Percentiles rank a stretch among this genome's conserved stretches.
phyloP scores from a whole-genome alignment of 768 basidiomycete genomes.

The Tricholoma matsutake region DNA sequence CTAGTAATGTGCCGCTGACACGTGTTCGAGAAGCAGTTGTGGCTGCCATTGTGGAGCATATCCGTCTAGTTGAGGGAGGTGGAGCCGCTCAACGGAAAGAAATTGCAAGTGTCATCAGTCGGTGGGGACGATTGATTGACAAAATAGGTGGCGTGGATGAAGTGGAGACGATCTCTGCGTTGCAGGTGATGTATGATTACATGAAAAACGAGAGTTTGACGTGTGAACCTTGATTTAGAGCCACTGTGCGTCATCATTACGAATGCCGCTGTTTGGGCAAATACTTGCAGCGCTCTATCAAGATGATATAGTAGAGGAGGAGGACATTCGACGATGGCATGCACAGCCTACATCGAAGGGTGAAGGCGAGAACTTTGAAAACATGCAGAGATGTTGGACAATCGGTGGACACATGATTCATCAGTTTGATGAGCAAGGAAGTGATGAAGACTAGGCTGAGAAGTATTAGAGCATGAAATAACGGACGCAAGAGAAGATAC shows the following conservation, averaged over 20 bases:
- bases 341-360: constrained; percentile 52
- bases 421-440: constrained; percentile 79
- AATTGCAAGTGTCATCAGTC: constrained; percentile 56
- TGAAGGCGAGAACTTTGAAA: constrained; percentile 45
- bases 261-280: constrained; percentile 75
- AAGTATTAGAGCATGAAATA: too few relatives aligned
- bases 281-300: constrained; percentile 87
- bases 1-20: constrained; percentile 87
- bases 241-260: constrained; percentile 61
- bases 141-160: constrained; percentile 81
- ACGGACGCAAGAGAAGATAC: too few relatives aligned
- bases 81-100: constrained; percentile 58
- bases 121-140: constrained; percentile 85
- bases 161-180: constrained; percentile 70
- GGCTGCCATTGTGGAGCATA: constrained; percentile 72
- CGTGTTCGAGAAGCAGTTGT: constrained; percentile 88
- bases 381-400: constrained; percentile 64
- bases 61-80: constrained; percentile 58
- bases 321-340: constrained; percentile 89
- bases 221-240: constrained; percentile 35
- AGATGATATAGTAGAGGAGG: constrained; percentile 87
- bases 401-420: constrained; percentile 74
- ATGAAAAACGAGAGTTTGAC: not conserved
- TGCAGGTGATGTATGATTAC: constrained; percentile 56
- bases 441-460: too few relatives aligned